Base-by-base conservation (phyloP, 768 basidiomycete genomes). In the Pilatotrama ljubarskyi region DNA sequence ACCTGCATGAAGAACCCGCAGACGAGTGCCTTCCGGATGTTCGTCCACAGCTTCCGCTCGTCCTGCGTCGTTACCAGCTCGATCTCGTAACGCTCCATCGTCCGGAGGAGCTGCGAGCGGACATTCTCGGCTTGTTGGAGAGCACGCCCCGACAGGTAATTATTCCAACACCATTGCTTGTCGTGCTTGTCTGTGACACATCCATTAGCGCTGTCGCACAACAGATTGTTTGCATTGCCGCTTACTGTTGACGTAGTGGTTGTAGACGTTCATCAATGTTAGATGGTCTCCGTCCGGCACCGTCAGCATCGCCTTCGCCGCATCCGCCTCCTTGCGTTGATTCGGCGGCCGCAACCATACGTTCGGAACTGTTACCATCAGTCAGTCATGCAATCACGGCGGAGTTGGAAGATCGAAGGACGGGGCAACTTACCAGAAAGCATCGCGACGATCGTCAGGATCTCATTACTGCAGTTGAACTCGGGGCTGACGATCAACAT, bases 1-100 rank as follows among this genome's bases (percentile, higher is more conserved):
- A 93, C 85, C 71, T 98, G 96, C 96, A 97, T 98, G 77, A 98
- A 99, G 81, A 92, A 99, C 1, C 95, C 97, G 66, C 88, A 90
- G 5, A 91, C 89, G 20, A 98, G 79, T 0, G 90, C 89, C 73
- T 87, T 87, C 25, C 93, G 84, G 56, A 98, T 87, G 65, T 87
- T 88, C 53, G 76, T 63, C 72, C 84, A 89, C 63, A 89, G 82
- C 69, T 62, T 56, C 11, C 63, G 58, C 61, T 69, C 66, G 62
- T 87, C 90, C 68, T 79, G 80, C 66, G 90, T 79, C 7, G 87
- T 86, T 25, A 94, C 73, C 20, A 95, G 71, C 26, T 90, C 88
- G 35, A 96, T 76, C 58, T 95, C 93, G 69, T 82, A 91, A 35
- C 87, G 86, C 75, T 97, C 93, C 97, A 99, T 98, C 4, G 79